These are phyloP conservation scores for Inosperma sp. DNA, from an alignment of 768 basidiomycete species.

Conservation along the genomic window DNA sequence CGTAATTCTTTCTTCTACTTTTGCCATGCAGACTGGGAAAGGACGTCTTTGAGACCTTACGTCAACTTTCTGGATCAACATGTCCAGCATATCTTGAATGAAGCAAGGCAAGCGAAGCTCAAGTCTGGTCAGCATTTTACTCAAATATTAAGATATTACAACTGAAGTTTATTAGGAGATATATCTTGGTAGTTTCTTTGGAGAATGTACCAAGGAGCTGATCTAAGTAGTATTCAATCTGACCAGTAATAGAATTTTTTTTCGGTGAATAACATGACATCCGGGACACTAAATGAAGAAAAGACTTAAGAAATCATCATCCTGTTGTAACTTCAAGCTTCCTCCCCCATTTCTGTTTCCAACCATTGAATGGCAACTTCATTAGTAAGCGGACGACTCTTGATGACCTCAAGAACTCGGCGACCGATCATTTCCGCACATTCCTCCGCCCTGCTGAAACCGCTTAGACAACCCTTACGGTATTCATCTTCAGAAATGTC, in stretches of 20 bases:
- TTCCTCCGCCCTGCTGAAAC: conserved; percentile 77
- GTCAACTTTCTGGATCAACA: conserved; percentile 87
- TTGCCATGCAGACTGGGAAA: conserved; percentile 61
- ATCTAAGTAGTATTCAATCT: too few relatives aligned
- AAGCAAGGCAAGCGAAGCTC: conserved; percentile 46
- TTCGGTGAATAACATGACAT: too few relatives aligned
- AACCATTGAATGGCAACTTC: conserved; percentile 46
- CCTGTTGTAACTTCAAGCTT: background rate
- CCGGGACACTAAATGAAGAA: too few relatives aligned
- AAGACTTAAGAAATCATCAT: too few relatives aligned
- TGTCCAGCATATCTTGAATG: conserved; percentile 50
- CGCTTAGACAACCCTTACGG: conserved; percentile 61
- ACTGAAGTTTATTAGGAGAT: conserved; percentile 11
- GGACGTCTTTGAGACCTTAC: conserved; percentile 84
- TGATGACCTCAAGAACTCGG: conserved; percentile 51
- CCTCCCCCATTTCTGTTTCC: conserved; percentile 39
- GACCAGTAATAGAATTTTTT: too few relatives aligned
- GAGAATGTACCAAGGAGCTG: too few relatives aligned
- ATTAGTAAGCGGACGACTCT: conserved; percentile 27
- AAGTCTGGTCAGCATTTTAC: conserved; percentile 27
- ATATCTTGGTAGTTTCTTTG: conserved; percentile 16
- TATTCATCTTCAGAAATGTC: conserved; percentile 61
- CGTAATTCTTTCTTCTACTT: conserved; percentile 5
- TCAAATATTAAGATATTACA: background rate
- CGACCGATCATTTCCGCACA: conserved; percentile 56